phyloP scores from a whole-genome alignment of 176 grass and related monocot genomes.

The Tillandsia fasciculata region DNA sequence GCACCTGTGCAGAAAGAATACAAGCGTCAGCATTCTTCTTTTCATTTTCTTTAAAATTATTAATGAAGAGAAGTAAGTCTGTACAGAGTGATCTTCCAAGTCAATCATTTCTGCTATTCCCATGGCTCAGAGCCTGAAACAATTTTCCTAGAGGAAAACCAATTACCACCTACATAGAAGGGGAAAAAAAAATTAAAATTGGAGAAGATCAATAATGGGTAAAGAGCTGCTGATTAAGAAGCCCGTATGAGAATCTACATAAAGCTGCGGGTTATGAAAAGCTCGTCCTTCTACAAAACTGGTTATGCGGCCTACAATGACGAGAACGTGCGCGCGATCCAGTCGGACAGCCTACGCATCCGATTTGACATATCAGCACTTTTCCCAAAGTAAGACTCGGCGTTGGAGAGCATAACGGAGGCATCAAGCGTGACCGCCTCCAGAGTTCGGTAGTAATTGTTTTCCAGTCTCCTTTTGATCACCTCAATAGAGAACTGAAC shows the following conservation, averaged over 20 bases:
- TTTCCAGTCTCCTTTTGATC: slow-evolving; percentile 72
- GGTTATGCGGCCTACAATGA: slow-evolving; percentile 24
- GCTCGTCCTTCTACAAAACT: slow-evolving; percentile 1
- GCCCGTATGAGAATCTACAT: too few species aligned
- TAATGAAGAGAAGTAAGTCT: too few species aligned
- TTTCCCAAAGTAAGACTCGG: slow-evolving; percentile 58
- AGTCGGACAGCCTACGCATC: slow-evolving; percentile 43
- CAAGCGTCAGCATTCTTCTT: too few species aligned
- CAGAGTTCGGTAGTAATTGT: slow-evolving; percentile 65
- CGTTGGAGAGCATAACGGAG: slow-evolving; percentile 56
- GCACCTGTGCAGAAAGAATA: too few species aligned
- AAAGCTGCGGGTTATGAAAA: background rate
- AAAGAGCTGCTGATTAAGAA: background rate
- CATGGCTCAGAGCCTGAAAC: too few species aligned
- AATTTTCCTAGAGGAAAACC: too few species aligned
- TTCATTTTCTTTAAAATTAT: too few species aligned
- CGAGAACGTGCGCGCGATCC: slow-evolving; percentile 39
- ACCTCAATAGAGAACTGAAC: slow-evolving; percentile 81
- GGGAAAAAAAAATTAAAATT: too few species aligned
- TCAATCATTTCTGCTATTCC: too few species aligned
- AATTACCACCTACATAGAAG: too few species aligned
- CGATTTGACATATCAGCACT: slow-evolving; percentile 49
- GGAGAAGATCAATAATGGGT: too few species aligned
- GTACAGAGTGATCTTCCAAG: too few species aligned
- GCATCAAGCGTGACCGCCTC: slow-evolving; percentile 74